Conservation (phyloP, 2,329 filamentous ascomycete species). For the Calonectria leucothoes region DNA sequence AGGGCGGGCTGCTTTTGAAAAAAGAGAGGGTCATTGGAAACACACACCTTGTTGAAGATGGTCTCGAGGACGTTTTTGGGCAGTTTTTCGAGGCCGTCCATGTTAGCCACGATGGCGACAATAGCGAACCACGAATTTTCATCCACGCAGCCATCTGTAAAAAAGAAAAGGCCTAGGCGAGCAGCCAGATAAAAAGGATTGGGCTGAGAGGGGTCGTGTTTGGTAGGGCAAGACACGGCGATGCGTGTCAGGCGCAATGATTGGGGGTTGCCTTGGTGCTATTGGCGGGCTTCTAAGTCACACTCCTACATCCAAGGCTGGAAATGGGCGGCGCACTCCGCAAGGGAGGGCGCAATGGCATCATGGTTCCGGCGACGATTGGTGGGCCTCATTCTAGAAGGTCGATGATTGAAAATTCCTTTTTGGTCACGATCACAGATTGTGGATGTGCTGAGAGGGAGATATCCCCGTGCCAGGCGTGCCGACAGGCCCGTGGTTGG, state of each 20-base stretch:
- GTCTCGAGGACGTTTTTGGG: neutral
- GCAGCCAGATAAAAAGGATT: neutral
- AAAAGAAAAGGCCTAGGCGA: neutral
- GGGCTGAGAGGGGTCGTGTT: neutral
- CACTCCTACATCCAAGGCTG: neutral
- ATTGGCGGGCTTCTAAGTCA: slow-evolving; percentile 5
- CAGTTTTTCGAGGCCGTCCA: neutral
- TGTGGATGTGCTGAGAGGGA: neutral
- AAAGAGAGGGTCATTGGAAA: no score
- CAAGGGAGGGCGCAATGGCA: neutral
- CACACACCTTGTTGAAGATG: neutral
- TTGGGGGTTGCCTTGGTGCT: no score
- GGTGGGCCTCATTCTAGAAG: slow-evolving; percentile 5
- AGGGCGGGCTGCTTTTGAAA: neutral
- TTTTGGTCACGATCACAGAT: neutral
- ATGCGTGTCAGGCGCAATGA: neutral
- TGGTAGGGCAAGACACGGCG: neutral
- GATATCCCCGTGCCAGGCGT: neutral
- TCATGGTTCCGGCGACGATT: neutral
- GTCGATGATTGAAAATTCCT: neutral
- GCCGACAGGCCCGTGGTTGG: neutral
- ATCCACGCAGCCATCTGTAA: neutral
- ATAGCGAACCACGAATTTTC: neutral
- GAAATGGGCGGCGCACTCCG: neutral
- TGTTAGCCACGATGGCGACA: neutral